Evolutionary conservation across 176 grass and related monocot genomes (phyloP).

Genomic region (Oryza nivara): DNA sequence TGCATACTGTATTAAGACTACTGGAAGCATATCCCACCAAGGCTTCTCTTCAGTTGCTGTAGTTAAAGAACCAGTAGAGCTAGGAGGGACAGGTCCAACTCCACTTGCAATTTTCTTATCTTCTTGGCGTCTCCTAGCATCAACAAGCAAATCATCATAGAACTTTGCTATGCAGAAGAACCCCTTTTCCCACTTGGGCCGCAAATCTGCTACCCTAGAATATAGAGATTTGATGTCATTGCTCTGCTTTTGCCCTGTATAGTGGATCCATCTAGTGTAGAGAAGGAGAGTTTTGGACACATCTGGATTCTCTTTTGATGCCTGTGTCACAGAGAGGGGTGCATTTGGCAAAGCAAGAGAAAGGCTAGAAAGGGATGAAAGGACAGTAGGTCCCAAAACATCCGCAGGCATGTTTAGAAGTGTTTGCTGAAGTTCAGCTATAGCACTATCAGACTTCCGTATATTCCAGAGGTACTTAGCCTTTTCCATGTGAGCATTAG

Average conservation of each 20-base stretch:
- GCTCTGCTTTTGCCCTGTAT: slow-evolving; percentile 92
- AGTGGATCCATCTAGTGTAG: slow-evolving; percentile 98
- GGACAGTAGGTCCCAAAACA: slow-evolving; percentile 58
- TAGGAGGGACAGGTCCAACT: slow-evolving; percentile 45
- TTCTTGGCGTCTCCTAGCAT: slow-evolving; percentile 93
- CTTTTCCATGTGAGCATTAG: slow-evolving; percentile 90
- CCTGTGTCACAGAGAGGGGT: slow-evolving; percentile 68
- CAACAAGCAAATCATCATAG: slow-evolving; percentile 90
- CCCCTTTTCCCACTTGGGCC: slow-evolving; percentile 93
- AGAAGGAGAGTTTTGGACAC: slow-evolving; percentile 93
- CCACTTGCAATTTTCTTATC: slow-evolving; percentile 60
- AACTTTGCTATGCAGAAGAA: slow-evolving; percentile 98
- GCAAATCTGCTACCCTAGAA: slow-evolving; percentile 80
- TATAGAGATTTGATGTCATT: slow-evolving; percentile 80
- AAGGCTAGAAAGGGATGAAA: slow-evolving; percentile 83
- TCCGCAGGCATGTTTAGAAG: slow-evolving; percentile 85
- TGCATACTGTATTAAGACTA: slow-evolving; percentile 74
- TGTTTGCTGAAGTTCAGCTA: slow-evolving; percentile 94
- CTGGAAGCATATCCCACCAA: slow-evolving; percentile 74
- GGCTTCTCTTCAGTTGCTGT: slow-evolving; percentile 62
- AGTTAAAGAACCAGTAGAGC: slow-evolving; percentile 53
- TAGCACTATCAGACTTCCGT: slow-evolving; percentile 87
- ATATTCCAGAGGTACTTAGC: slow-evolving; percentile 92
- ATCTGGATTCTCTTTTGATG: slow-evolving; percentile 78
- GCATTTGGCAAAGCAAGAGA: slow-evolving; percentile 88